A percentile compares a stretch with the other conserved stretches of the same genome.
Conservation (phyloP, 2,329 filamentous ascomycete species). For the Penicillium sp. region DNA sequence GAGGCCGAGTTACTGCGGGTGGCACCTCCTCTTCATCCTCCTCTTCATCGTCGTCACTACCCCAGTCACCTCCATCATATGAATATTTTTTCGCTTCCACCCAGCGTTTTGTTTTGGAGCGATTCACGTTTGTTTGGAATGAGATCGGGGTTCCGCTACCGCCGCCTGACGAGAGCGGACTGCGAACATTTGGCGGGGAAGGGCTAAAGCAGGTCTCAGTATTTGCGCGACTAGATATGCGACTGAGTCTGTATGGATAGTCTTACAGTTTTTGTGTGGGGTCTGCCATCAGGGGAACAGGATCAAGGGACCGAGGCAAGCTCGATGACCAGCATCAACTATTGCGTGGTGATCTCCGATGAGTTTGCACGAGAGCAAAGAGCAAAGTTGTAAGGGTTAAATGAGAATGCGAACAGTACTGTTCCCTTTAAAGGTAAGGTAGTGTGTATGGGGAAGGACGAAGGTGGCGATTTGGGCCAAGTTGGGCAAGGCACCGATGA, state of each 20-base stretch:
- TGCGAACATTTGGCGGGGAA: constrained; percentile 25
- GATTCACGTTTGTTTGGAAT: constrained; percentile 84
- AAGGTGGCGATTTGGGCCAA: constrained; percentile 17
- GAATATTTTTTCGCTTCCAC: constrained; percentile 80
- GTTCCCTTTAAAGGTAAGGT: neutral
- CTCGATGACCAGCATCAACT: constrained; percentile 19
- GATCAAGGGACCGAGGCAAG: constrained; percentile 4
- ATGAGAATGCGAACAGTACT: neutral
- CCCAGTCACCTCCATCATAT: constrained; percentile 95
- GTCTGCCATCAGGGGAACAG: constrained; percentile 28
- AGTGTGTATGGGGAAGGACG: constrained; percentile 9
- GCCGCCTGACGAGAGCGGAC: constrained; percentile 30
- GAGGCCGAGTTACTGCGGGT: constrained; percentile 26
- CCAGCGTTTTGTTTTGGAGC: constrained; percentile 92
- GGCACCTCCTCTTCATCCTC: constrained; percentile 58
- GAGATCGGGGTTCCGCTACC: constrained; percentile 49
- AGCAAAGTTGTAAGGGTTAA: no score
- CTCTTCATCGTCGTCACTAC: constrained; percentile 63
- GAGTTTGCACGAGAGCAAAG: neutral
- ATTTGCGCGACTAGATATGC: constrained; percentile 8
- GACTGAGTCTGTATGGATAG: neutral
- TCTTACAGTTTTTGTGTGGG: constrained; percentile 29
- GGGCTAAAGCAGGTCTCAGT: constrained; percentile 18
- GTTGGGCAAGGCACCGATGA: constrained; percentile 24
- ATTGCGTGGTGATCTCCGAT: constrained; percentile 9